phyloP scores from a whole-genome alignment of 2,329 filamentous ascomycete species.

The Alternaria arbusti region DNA sequence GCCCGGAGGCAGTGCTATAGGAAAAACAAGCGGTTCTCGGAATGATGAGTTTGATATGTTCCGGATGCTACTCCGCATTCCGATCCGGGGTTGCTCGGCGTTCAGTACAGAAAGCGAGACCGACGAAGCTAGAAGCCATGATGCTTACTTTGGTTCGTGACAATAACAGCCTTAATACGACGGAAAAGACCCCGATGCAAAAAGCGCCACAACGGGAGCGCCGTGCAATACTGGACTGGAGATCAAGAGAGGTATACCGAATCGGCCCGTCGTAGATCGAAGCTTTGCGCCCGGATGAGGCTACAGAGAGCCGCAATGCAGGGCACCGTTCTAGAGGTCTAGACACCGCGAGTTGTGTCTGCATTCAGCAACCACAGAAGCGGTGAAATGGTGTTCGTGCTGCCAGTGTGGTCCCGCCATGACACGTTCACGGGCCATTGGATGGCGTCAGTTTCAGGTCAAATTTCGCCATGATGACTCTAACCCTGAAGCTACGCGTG shows the following conservation, averaged over 20 bases:
- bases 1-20: background rate
- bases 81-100: background rate
- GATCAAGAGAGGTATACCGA: slow-evolving; percentile 1
- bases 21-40: background rate
- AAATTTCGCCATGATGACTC: slow-evolving; percentile 21
- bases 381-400: slow-evolving; percentile 17
- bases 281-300: slow-evolving; percentile 6
- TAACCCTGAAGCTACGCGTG: slow-evolving; percentile 17
- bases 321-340: slow-evolving; percentile 3
- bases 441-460: slow-evolving; percentile 25
- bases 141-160: background rate
- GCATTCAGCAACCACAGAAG: slow-evolving; percentile 3
- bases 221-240: background rate
- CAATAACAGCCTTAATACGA: background rate
- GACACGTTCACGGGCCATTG: slow-evolving; percentile 14
- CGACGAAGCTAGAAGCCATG: slow-evolving; percentile 3
- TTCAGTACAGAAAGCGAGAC: background rate
- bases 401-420: slow-evolving; percentile 21
- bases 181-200: background rate
- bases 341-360: background rate
- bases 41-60: background rate
- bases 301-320: slow-evolving; percentile 17
- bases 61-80: background rate
- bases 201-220: slow-evolving; percentile 4
- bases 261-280: slow-evolving; percentile 6